Base-by-base conservation (phyloP, 1,284 basidiomycete genomes). In the Cutaneotrichosporon dermatis region DNA sequence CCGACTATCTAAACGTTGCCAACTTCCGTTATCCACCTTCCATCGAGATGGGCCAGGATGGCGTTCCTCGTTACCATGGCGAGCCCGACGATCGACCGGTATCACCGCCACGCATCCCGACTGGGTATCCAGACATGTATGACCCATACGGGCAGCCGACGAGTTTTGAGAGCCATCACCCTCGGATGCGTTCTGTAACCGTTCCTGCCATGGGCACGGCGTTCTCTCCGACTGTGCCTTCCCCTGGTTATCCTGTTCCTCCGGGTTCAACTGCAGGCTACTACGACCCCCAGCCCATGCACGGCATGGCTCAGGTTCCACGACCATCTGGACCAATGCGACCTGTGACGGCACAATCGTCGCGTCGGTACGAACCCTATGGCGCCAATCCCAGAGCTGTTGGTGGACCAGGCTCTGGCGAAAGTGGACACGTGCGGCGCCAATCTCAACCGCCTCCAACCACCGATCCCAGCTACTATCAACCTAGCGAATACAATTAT, bases 11-110 rank as follows among this genome's bases (percentile, higher is more conserved):
- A 52, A 88, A 92, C 76, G 90, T 90, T 76, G 88, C 88, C 2
- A 90, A 93, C 71, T 95, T 95, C 71, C 84, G 92, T 36, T 90
- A 90, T 72, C 90, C 92, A 3, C 91, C 92, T 34, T 87, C 90
- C 75, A 87, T 92, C 43, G 90, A 93, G 71, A 79, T 88, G 41
- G 91, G 89, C 41, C 81, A 84, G 1, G 92, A 95, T 73, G 92
- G 92, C 57, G 69, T 88, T 6, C 86, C 86, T 34, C 83, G 89
- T 25, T 96, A 94, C 74, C 83, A 60, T 13, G 64, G 64, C 10
- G 64, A 65, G 54, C 64, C 59, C 10, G 64, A 65, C 15, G 64
- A 65, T 51, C 39, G 58, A n/a, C 56, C 59, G 4, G 46, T 56
- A 3, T 62, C 61, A 4, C 59, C 60, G 3, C 45, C 55, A 6